Evolutionary conservation across 2,329 filamentous ascomycete genomes (phyloP).

Genomic region (Endothia cerciana): DNA sequence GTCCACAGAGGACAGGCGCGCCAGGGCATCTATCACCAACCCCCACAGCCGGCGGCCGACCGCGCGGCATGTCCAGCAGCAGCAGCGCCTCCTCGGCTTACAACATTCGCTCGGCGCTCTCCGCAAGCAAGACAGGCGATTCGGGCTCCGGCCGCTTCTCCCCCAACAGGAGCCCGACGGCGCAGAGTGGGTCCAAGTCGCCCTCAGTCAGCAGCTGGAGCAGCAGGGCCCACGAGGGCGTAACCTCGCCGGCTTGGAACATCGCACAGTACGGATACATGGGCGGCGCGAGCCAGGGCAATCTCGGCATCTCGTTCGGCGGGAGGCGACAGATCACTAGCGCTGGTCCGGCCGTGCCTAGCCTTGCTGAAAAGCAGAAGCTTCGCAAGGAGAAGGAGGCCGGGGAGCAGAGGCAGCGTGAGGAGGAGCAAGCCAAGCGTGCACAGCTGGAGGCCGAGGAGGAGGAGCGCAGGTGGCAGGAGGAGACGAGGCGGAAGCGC

Average conservation of each 20-base stretch:
- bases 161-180: slow-evolving; percentile 63
- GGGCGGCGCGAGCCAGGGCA: slow-evolving; percentile 95
- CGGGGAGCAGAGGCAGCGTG: slow-evolving; percentile 63
- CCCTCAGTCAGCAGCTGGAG: slow-evolving; percentile 85
- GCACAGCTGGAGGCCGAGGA: slow-evolving; percentile 62
- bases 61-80: slow-evolving; percentile 60
- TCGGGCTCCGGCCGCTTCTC: slow-evolving; percentile 61
- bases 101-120: slow-evolving; percentile 45
- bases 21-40: slow-evolving; percentile 42
- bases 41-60: slow-evolving; percentile 49
- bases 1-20: slow-evolving; percentile 66
- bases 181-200: slow-evolving; percentile 47
- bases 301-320: slow-evolving; percentile 91
- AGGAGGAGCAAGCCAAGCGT: slow-evolving; percentile 54
- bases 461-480: slow-evolving; percentile 70
- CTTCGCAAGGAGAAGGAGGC: slow-evolving; percentile 58
- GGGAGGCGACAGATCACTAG: slow-evolving; percentile 90
- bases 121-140: slow-evolving; percentile 57
- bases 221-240: slow-evolving; percentile 77
- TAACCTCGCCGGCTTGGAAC: slow-evolving; percentile 92
- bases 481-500: slow-evolving; percentile 62
- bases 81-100: slow-evolving; percentile 62
- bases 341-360: slow-evolving; percentile 78
- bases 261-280: slow-evolving; percentile 98
- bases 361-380: slow-evolving; percentile 82